Evolutionary conservation across 345 rosid species (phyloP).

Genomic region (Linum usitatissimum): DNA sequence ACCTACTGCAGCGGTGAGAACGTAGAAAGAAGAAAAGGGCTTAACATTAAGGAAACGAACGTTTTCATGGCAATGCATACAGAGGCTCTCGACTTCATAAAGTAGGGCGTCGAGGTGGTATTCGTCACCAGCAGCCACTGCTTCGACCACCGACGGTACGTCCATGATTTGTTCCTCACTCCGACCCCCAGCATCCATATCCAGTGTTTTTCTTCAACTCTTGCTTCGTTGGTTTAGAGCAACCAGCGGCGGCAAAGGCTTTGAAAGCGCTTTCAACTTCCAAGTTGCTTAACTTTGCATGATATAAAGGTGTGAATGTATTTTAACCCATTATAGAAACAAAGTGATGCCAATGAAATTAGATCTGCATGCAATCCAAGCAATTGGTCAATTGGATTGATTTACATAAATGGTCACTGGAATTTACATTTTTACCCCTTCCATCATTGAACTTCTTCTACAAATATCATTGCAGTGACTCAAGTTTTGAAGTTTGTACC

Average conservation of each 20-base stretch:
- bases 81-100: slow-evolving; percentile 78
- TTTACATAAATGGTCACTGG: too few relatives aligned
- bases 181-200: neutral
- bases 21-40: neutral
- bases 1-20: neutral
- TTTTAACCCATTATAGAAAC: too few relatives aligned
- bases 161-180: slow-evolving; percentile 10
- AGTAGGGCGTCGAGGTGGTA: slow-evolving; percentile 46
- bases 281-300: too few relatives aligned
- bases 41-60: slow-evolving; percentile 22
- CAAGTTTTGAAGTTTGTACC: too few relatives aligned
- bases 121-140: slow-evolving; percentile 37
- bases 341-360: too few relatives aligned
- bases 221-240: neutral
- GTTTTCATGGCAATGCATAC: slow-evolving; percentile 84
- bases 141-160: slow-evolving; percentile 72
- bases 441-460: too few relatives aligned
- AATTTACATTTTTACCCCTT: too few relatives aligned
- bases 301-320: too few relatives aligned
- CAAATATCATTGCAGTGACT: too few relatives aligned
- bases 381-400: too few relatives aligned
- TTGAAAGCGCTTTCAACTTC: neutral
- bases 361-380: too few relatives aligned
- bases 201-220: neutral
- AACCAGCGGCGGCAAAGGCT: neutral